Base-by-base conservation (phyloP, 2,329 filamentous ascomycete genomes). In the Neoscytalidium dimidiatum region DNA sequence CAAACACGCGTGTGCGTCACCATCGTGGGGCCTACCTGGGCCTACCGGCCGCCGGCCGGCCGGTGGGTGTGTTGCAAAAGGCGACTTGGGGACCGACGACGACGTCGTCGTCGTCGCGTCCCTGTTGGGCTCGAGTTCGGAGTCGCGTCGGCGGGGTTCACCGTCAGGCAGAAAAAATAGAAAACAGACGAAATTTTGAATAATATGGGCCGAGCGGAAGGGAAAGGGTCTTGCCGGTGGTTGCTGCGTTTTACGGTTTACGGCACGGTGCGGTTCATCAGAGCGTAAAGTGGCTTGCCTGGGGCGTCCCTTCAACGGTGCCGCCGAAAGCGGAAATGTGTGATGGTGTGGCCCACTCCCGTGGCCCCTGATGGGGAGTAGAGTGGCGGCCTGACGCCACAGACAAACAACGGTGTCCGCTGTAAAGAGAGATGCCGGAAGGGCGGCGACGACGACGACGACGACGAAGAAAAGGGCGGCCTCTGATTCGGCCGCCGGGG, bases 341-440 rank as follows among this genome's bases (percentile, higher is more conserved):
- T 28, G 52, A 43, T 57, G 52, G 31, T 49, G 21, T 19, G 49
- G 35, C 53, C 52, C 33, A n/a, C 52, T 44, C n/a, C 28, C 41
- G 35, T 33, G 9, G 23, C 53, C 56, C 56, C 41, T 46, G 38
- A 60, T 31, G 56, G 26, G 23, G 33, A 35, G 33, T 9, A 35
- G n/a, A 4, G 14, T 38, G 51, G 28, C 49, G 49, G 56, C 56
- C 56, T 60, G 56, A 60, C 56, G 56, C 56, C 56, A 60, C 56
- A 48, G n/a, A 38, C 53, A 21, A 13, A 57, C 33, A 28, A 43
- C 21, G 33, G 26, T 41, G 19, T 19, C 33, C 33, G 46, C 49
- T 21, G 49, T 41, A n/a, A 28, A 14, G 33, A 28, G 23, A 43
- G 4, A n/a, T 3, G 7, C 3, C 51, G 31, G 33, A 56, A 41